Base-by-base conservation (phyloP, 1,139 yeast genomes). In the Suzukiozyma palmioleophila region DNA sequence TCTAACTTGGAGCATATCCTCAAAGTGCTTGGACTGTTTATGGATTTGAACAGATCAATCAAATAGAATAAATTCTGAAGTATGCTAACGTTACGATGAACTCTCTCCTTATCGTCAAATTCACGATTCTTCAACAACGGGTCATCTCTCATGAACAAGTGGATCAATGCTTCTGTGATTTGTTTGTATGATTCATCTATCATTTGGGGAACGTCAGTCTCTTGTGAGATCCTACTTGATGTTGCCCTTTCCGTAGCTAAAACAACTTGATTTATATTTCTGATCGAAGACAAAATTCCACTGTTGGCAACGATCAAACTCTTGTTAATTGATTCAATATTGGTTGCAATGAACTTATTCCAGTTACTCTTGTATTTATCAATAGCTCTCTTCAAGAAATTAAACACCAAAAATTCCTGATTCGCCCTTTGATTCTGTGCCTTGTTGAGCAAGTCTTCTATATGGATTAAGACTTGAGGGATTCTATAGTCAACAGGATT, bases 1-100 rank as follows among this genome's bases (percentile, higher is more conserved):
- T 65, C 69, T 36, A 78, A 61, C 47, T 76, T 74, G 2, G 50
- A 51, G 39, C 68, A 69, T 61, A 79, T 64, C 37, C 64, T 60
- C 21, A 56, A 59, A 30, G 54, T 52, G 21, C 62, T 60, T 5
- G 37, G 37, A 0, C 53, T 46, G 13, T 60, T 59, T 28, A 53
- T 54, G 15, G 60, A 53, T 5, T 59, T 55, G 36, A 78, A 59
- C 37, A 75, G 78, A 43, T 81, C 84, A 32, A 70, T 59, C 28
- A 84, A 59, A 57, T 77, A 76, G 51, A 77, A 75, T 49, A 80
- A 69, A 53, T 86, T 86, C 48, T 81, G 81, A 36, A 84, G 64
- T 49, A 83, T 68, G 40, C 81, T 73, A 22, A 84, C 73, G 49
- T 79, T 77, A 43, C 81, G 68, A 51, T 78, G 71, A 27, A 76